These are phyloP conservation scores for Volvox carteri DNA, from an alignment of 163 green algal genomes.

Conservation along the genomic window DNA sequence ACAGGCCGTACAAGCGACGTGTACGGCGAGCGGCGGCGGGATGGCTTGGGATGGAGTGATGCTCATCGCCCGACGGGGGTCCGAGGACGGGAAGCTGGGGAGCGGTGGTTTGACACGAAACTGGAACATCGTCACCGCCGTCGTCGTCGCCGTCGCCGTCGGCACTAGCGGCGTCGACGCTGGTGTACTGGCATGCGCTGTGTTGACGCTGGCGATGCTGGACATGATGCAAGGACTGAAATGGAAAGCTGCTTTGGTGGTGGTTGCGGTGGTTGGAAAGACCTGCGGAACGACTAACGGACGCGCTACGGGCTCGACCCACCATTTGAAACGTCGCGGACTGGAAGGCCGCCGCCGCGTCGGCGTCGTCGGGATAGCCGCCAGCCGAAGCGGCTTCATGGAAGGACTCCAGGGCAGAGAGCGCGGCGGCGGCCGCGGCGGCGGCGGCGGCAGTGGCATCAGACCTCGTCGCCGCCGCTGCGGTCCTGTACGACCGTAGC, in stretches of 20 bases:
- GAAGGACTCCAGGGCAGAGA: background rate
- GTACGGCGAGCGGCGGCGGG: no score
- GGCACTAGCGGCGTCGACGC: background rate
- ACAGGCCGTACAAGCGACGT: slow-evolving; percentile 18
- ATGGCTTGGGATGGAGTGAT: no score
- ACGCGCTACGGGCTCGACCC: slow-evolving; percentile 2
- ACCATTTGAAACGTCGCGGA: no score
- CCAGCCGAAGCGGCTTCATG: no score
- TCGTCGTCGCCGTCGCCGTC: background rate
- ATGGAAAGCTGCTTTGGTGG: background rate
- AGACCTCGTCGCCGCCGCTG: background rate
- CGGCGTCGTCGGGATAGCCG: background rate
- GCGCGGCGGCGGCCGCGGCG: background rate
- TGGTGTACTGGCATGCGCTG: background rate
- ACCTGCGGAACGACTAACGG: background rate
- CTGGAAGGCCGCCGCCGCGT: no score
- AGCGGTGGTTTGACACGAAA: background rate
- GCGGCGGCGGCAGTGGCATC: background rate
- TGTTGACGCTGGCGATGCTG: background rate
- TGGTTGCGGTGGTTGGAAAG: background rate
- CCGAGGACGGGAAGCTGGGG: background rate
- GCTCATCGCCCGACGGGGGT: no score
- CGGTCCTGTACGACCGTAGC: background rate
- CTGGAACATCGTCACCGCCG: background rate
- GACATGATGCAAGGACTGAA: background rate